A percentile compares a stretch with the other conserved stretches of the same genome.
phyloP scores from a whole-genome alignment of 2,329 filamentous ascomycete species.

The Cladosporium sphaerospermum region DNA sequence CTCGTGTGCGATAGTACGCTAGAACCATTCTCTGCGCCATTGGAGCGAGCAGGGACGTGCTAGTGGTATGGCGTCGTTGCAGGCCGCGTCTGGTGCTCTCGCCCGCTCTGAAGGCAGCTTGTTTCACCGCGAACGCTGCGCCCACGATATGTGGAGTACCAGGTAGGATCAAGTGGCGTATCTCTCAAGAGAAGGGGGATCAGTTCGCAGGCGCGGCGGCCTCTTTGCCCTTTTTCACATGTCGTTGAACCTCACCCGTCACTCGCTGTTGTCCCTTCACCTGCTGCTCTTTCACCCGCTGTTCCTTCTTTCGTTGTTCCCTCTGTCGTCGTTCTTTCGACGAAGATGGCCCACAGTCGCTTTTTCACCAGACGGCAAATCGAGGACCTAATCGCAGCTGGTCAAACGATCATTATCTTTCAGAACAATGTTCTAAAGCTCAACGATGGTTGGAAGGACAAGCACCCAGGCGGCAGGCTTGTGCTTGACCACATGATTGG shows the following conservation, averaged over 20 bases:
- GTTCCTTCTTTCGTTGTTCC: neutral
- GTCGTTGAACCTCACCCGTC: too few relatives aligned
- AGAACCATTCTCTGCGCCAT: too few relatives aligned
- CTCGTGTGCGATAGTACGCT: too few relatives aligned
- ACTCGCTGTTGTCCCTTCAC: neutral
- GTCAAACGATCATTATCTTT: constrained; percentile 51
- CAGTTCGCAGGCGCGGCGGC: too few relatives aligned
- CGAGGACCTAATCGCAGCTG: constrained; percentile 48
- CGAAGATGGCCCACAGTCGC: constrained; percentile 17
- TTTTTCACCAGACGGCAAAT: constrained; percentile 28
- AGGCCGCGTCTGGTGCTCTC: neutral
- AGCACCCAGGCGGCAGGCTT: constrained; percentile 54
- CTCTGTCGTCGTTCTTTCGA: neutral
- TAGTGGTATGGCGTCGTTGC: neutral
- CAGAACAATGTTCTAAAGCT: constrained; percentile 51
- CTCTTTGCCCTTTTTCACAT: too few relatives aligned
- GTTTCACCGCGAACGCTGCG: constrained; percentile 7
- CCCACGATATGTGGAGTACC: constrained; percentile 7
- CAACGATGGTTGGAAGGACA: constrained; percentile 52
- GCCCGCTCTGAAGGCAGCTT: neutral
- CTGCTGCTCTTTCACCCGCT: neutral
- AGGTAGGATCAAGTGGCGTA: constrained; percentile 4
- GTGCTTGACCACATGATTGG: constrained; percentile 62
- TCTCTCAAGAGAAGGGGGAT: neutral
- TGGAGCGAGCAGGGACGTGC: neutral